phyloP scores from a whole-genome alignment of 306 rosid species.

The Quercus alba region DNA sequence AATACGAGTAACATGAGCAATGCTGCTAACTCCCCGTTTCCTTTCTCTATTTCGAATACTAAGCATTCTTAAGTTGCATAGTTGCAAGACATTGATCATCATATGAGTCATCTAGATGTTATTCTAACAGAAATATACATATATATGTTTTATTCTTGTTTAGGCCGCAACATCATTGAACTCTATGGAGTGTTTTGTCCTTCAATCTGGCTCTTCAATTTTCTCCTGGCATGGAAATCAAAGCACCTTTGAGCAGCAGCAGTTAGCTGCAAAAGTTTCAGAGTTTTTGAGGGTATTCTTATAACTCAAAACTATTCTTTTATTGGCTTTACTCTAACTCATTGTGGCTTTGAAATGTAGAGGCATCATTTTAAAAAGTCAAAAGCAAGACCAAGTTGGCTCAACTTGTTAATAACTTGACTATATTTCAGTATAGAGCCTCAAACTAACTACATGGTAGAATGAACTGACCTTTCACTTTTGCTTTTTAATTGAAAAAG shows the following conservation, averaged over 20 bases:
- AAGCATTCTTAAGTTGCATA: background rate
- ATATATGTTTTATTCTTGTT: conserved; percentile 24
- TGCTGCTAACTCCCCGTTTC: background rate
- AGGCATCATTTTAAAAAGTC: conserved; percentile 6
- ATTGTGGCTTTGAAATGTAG: conserved; percentile 13
- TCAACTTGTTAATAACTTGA: background rate
- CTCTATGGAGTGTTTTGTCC: conserved; percentile 76
- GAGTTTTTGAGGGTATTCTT: conserved; percentile 79
- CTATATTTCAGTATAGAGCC: background rate
- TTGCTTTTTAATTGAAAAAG: background rate
- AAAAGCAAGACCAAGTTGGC: conserved; percentile 11
- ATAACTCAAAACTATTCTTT: background rate
- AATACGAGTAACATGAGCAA: background rate
- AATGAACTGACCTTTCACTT: background rate
- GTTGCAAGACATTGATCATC: background rate
- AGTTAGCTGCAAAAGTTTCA: conserved; percentile 81
- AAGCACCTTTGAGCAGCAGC: conserved; percentile 88
- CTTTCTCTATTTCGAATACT: background rate
- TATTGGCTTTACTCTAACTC: background rate
- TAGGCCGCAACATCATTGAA: conserved; percentile 85
- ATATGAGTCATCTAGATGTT: conserved; percentile 14
- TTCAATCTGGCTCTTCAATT: conserved; percentile 91
- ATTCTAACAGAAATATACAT: background rate
- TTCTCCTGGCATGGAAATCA: conserved; percentile 97
- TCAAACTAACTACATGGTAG: background rate